These are phyloP conservation scores for Melampsora larici-populina DNA, from an alignment of 1,284 basidiomycete species.

Conservation along the genomic window DNA sequence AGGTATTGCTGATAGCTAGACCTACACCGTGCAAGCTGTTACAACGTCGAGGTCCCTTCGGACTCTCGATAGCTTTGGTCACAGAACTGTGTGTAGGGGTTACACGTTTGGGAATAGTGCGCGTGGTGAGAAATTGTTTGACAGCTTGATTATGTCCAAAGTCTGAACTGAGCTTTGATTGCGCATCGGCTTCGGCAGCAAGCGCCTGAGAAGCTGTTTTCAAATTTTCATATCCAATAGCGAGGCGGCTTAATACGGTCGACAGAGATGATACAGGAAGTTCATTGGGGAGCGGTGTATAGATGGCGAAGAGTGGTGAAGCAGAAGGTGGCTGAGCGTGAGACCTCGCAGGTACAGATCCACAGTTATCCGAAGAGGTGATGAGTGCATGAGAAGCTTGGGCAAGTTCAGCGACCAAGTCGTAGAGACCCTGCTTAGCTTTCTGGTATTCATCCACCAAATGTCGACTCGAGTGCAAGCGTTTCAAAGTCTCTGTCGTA, in stretches of 20 bases:
- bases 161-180: not conserved
- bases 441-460: conserved; percentile 22
- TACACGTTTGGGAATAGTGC: not conserved
- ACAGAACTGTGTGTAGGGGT: not conserved
- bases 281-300: conserved; percentile 3
- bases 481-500: not conserved
- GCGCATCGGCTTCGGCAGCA: not conserved
- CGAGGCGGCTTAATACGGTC: not conserved
- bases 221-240: conserved; percentile 12
- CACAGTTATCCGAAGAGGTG: not conserved
- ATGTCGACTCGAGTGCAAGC: conserved; percentile 24
- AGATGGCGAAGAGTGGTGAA: conserved; percentile 26
- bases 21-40: not conserved
- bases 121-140: not conserved
- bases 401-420: conserved; percentile 23
- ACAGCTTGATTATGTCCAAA: not conserved
- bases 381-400: conserved; percentile 17
- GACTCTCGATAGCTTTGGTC: not conserved
- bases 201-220: not conserved
- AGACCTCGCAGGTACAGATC: not conserved
- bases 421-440: conserved; percentile 22
- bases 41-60: not conserved
- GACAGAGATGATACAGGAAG: not conserved
- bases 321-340: conserved; percentile 36
- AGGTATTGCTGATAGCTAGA: not conserved